Conservation (phyloP, 257 asterid genomes). For the Petrea volubilis region DNA sequence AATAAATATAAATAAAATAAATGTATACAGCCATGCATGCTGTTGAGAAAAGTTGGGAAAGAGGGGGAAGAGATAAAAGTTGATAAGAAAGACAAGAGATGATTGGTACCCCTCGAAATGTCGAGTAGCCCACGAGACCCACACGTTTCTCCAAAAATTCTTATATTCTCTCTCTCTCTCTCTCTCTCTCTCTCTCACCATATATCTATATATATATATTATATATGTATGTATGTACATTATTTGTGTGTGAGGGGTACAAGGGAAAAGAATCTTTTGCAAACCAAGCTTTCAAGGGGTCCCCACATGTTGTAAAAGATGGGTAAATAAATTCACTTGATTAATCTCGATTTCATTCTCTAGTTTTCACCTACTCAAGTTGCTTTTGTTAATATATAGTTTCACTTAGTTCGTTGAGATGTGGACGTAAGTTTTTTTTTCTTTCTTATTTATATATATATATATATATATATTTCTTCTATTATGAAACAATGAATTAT, state of each 20-base stretch:
- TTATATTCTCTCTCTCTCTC: not conserved
- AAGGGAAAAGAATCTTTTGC: slow-evolving; percentile 27
- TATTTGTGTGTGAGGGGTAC: slow-evolving; percentile 10
- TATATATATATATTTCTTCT: too few relatives aligned
- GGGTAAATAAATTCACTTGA: slow-evolving; percentile 7
- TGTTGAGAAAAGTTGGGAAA: not conserved
- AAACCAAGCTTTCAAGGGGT: slow-evolving; percentile 32
- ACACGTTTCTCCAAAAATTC: slow-evolving; percentile 50
- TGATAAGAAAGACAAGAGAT: slow-evolving; percentile 41
- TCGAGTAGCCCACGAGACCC: slow-evolving; percentile 46
- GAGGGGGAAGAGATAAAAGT: slow-evolving; percentile 24
- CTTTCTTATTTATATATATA: too few relatives aligned
- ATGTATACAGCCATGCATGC: not conserved
- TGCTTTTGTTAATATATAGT: not conserved
- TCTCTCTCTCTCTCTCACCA: slow-evolving; percentile 8
- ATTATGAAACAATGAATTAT: too few relatives aligned
- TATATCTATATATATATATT: not conserved
- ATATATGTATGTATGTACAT: too few relatives aligned
- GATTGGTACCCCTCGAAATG: slow-evolving; percentile 33
- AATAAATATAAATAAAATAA: slow-evolving; percentile 1
- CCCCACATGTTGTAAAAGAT: slow-evolving; percentile 23
- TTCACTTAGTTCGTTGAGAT: not conserved
- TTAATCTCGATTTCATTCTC: slow-evolving; percentile 14
- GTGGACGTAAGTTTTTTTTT: not conserved
- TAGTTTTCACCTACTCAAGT: slow-evolving; percentile 4